These are phyloP conservation scores for Penicillium sp. DNA, from an alignment of 2,329 filamentous ascomycete species.

Conservation along the genomic window DNA sequence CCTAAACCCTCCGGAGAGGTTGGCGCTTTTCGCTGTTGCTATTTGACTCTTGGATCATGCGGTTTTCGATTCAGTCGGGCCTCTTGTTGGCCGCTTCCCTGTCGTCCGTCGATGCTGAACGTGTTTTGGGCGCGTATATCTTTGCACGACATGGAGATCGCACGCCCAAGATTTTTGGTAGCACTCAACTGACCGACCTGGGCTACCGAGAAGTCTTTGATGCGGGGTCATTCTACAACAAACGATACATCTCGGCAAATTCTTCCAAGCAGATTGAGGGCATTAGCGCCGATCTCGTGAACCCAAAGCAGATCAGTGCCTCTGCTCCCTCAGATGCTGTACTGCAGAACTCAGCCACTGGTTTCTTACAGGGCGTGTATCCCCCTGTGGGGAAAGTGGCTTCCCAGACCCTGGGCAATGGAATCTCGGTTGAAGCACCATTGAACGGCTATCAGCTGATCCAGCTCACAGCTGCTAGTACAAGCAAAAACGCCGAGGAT, in stretches of 20 bases:
- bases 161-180: conserved; percentile 71
- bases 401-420: conserved; percentile 68
- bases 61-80: conserved; percentile 23
- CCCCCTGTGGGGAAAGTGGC: conserved; percentile 65
- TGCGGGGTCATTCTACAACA: conserved; percentile 72
- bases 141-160: conserved; percentile 90
- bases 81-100: conserved; percentile 28
- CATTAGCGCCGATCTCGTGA: conserved; percentile 65
- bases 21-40: not conserved
- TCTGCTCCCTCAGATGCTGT: conserved; percentile 73
- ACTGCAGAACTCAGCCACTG: conserved; percentile 74
- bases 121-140: conserved; percentile 77
- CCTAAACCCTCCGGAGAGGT: not conserved
- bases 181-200: conserved; percentile 72
- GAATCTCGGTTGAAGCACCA: conserved; percentile 63
- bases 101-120: conserved; percentile 54
- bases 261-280: conserved; percentile 62
- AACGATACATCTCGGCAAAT: conserved; percentile 66
- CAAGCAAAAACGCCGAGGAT: conserved; percentile 60
- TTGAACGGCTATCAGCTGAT: conserved; percentile 82
- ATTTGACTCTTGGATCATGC: conserved; percentile 23
- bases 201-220: conserved; percentile 73
- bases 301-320: conserved; percentile 68
- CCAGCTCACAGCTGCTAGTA: conserved; percentile 63
- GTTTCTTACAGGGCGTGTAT: conserved; percentile 83